Percentiles rank a stretch among this genome's conserved stretches.
Conservation (phyloP, 2,329 filamentous ascomycete species). For the Xylariomycetidae sp. region DNA sequence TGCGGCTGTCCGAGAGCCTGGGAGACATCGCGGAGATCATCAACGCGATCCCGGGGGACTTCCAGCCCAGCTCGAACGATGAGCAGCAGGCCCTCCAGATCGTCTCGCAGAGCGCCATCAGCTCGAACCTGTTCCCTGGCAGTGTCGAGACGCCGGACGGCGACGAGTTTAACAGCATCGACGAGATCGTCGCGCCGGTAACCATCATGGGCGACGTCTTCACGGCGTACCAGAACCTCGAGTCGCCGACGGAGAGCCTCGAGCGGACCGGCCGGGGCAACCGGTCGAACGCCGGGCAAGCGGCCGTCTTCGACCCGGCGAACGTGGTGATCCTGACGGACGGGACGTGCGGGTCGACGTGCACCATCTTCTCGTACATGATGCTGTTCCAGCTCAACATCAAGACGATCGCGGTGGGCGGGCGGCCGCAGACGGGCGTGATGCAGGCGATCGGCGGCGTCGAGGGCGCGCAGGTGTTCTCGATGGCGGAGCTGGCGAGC, state of each 20-base stretch:
- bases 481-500: slow-evolving; percentile 22
- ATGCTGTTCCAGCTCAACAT: slow-evolving; percentile 45
- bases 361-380: slow-evolving; percentile 50
- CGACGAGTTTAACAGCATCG: slow-evolving; percentile 20
- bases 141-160: slow-evolving; percentile 42
- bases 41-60: slow-evolving; percentile 21
- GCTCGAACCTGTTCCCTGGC: slow-evolving; percentile 38
- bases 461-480: slow-evolving; percentile 38
- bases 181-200: slow-evolving; percentile 29
- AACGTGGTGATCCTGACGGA: slow-evolving; percentile 51
- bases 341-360: slow-evolving; percentile 51
- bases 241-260: slow-evolving; percentile 28
- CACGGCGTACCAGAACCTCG: slow-evolving; percentile 39
- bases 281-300: slow-evolving; percentile 33
- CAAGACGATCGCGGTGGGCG: slow-evolving; percentile 44
- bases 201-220: slow-evolving; percentile 42
- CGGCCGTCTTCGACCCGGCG: slow-evolving; percentile 45
- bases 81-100: slow-evolving; percentile 40
- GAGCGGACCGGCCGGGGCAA: slow-evolving; percentile 34
- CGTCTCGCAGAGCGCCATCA: slow-evolving; percentile 38
- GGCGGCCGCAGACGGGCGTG: slow-evolving; percentile 34
- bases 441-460: slow-evolving; percentile 47
- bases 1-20: slow-evolving; percentile 44
- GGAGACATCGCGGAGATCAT: slow-evolving; percentile 37
- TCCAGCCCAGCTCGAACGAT: slow-evolving; percentile 29